Percentiles rank a stretch among this genome's conserved stretches.
phyloP scores from a whole-genome alignment of 1,284 basidiomycete species.

The Boletus holoroseus region DNA sequence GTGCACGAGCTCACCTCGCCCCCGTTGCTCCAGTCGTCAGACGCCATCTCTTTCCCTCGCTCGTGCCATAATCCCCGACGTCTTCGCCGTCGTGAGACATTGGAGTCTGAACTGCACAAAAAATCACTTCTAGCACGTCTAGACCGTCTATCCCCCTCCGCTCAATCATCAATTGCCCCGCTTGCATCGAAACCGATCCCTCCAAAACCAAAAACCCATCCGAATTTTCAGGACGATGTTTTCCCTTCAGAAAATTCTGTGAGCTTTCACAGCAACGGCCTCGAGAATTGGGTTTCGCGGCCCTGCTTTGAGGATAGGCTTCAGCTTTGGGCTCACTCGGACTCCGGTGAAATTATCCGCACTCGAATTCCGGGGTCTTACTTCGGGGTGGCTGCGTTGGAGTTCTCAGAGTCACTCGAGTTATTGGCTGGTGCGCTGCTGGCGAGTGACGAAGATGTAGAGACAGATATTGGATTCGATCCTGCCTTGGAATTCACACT shows the following conservation, averaged over 20 bases:
- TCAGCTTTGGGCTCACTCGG: constrained; percentile 46
- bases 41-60: constrained; percentile 53
- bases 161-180: constrained; percentile 46
- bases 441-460: constrained; percentile 16
- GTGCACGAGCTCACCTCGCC: constrained; percentile 39
- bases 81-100: constrained; percentile 39
- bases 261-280: constrained; percentile 46
- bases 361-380: constrained; percentile 43
- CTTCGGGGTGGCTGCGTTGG: constrained; percentile 66
- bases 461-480: constrained; percentile 11
- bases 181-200: constrained; percentile 40
- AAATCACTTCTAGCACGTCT: constrained; percentile 46
- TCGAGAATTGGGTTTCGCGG: constrained; percentile 61
- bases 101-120: constrained; percentile 48
- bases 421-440: constrained; percentile 44
- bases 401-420: constrained; percentile 63
- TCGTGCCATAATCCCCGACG: constrained; percentile 46
- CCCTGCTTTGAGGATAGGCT: constrained; percentile 72
- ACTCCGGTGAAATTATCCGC: constrained; percentile 35
- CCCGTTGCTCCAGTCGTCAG: constrained; percentile 46
- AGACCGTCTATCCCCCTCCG: constrained; percentile 40
- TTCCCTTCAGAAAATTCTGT: constrained; percentile 40
- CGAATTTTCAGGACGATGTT: constrained; percentile 35
- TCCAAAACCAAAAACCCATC: constrained; percentile 16
- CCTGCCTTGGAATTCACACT: constrained; percentile 17